Evolutionary conservation across 2,329 filamentous ascomycete species (phyloP), one percentile per base, ranked within the genome.

Genomic region (Paracoccidioides lutzii): DNA sequence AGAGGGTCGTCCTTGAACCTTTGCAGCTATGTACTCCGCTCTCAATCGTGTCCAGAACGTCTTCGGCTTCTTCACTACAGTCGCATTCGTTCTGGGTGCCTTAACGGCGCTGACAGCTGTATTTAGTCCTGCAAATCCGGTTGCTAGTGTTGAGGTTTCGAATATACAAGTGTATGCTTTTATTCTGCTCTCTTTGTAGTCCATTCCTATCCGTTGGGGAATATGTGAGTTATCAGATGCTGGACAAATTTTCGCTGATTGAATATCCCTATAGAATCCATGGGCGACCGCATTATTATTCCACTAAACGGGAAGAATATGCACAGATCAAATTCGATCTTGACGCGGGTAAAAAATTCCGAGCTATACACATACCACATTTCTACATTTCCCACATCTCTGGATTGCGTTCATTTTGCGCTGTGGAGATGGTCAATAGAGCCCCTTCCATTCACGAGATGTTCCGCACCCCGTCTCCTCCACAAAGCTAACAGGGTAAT

Each of bases 41-140:
- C 74, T 95, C 51, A 89, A 87, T 60, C 88, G 93, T 63, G 72
- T 85, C 62, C 93, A 98, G 73, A 91, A 89, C 75, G 85, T 90
- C 70, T 98, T 98, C 71, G 90, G 93, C 72, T 96, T 95, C 82
- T 96, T 97, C 78, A 97, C 93, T 15, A 94, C 90, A 32, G 90
- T 96, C 60, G 85, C 87, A 56, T 93, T 95, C 67, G 81, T 81
- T 57, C 80, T 96, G 55, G 90, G 83, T 53, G 81, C 80, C 55
- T 75, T 94, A 57, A 88, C 96, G 64, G 90, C 91, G 50, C 76
- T 86, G 52, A 90, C 89, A 42, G 88, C 90, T 65, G 71, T 95
- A 10, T 52, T 76, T 7, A 64, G 73, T 85, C 64, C 76, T 77
- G 57, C 81, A 14, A 65, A 69, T 41, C 66, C 66, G 12, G 63